These are phyloP conservation scores for Talaromyces atroroseus DNA, from an alignment of 2,329 filamentous ascomycete genomes.

Conservation along the genomic window DNA sequence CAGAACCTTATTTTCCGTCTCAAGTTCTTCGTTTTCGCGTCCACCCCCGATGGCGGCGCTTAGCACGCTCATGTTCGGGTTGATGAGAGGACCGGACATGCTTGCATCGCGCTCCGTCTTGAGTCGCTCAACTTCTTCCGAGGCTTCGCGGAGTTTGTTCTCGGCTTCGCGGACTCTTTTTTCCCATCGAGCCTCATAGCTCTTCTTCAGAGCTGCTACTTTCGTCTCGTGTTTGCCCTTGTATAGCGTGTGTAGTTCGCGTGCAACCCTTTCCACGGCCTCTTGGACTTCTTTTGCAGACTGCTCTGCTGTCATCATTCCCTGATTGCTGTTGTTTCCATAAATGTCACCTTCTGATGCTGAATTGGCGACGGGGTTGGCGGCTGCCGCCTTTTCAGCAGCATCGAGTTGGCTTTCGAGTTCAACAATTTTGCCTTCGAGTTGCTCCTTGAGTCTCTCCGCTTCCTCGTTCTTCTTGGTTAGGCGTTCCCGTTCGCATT, in stretches of 20 bases:
- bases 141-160: conserved; percentile 61
- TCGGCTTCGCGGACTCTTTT: conserved; percentile 80
- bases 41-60: conserved; percentile 6
- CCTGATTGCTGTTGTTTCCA: conserved; percentile 1
- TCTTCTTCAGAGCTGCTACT: conserved; percentile 77
- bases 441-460: conserved; percentile 53
- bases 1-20: conserved; percentile 62
- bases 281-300: conserved; percentile 68
- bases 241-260: conserved; percentile 87
- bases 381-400: conserved; percentile 28
- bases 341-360: conserved; percentile 19
- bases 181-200: conserved; percentile 80
- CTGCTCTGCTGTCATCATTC: conserved; percentile 40
- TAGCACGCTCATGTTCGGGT: conserved; percentile 42
- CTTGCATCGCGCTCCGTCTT: conserved; percentile 61
- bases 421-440: conserved; percentile 43
- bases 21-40: conserved; percentile 54
- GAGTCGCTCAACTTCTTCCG: conserved; percentile 69
- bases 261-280: conserved; percentile 83
- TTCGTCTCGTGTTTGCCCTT: conserved; percentile 97
- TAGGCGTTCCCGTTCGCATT: conserved; percentile 76
- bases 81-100: conserved; percentile 51
- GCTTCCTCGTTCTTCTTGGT: conserved; percentile 69
- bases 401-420: conserved; percentile 43
- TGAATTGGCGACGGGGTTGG: conserved; percentile 22